phyloP scores from a whole-genome alignment of 805 yeast genomes.

The Debaryomyces hansenii region DNA sequence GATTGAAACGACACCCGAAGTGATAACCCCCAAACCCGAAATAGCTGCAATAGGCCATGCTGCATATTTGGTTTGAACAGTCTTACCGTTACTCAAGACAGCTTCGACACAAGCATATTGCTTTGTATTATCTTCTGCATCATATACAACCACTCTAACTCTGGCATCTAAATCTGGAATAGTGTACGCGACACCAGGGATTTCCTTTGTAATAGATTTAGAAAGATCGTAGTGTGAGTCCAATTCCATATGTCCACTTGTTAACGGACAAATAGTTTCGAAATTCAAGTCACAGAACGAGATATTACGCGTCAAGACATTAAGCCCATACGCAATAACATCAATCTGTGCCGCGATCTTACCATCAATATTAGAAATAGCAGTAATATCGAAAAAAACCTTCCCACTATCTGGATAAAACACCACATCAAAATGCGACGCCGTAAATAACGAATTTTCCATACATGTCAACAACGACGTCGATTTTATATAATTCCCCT shows the following conservation, averaged over 20 bases:
- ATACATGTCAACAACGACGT: slow-evolving; percentile 86
- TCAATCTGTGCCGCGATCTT: slow-evolving; percentile 65
- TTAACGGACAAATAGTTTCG: slow-evolving; percentile 71
- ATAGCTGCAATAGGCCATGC: slow-evolving; percentile 96
- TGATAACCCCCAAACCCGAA: slow-evolving; percentile 81
- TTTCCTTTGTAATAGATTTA: slow-evolving; percentile 40
- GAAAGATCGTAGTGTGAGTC: slow-evolving; percentile 48
- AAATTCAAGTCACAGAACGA: slow-evolving; percentile 61
- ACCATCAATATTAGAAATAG: slow-evolving; percentile 75
- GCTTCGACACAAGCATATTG: slow-evolving; percentile 93
- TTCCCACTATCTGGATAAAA: slow-evolving; percentile 67
- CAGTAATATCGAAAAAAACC: slow-evolving; percentile 67
- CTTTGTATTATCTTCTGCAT: slow-evolving; percentile 39
- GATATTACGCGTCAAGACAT: slow-evolving; percentile 52
- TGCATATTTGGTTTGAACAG: slow-evolving; percentile 89
- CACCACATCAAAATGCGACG: slow-evolving; percentile 75
- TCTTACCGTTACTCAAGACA: slow-evolving; percentile 78
- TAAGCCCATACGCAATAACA: slow-evolving; percentile 80
- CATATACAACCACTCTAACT: slow-evolving; percentile 70
- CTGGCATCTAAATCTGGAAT: slow-evolving; percentile 94
- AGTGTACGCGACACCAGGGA: slow-evolving; percentile 85
- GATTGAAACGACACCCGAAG: slow-evolving; percentile 84
- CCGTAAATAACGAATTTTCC: slow-evolving; percentile 84
- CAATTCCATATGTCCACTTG: slow-evolving; percentile 84
- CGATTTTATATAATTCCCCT: slow-evolving; percentile 39